Conservation (phyloP, 306 rosid genomes). For the Begonia peltatifolia region DNA sequence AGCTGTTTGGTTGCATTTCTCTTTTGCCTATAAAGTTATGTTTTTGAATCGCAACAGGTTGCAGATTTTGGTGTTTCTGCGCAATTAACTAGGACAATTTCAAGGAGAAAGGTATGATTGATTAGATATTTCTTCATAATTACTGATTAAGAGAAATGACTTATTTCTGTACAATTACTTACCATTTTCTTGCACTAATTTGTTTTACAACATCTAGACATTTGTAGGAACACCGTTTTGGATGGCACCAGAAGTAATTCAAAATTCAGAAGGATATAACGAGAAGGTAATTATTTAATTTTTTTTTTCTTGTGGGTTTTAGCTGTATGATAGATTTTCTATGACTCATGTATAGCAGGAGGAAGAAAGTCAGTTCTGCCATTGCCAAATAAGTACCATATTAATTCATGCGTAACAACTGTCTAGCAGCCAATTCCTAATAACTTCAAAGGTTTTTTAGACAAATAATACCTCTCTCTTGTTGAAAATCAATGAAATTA, state of each 20-base stretch:
- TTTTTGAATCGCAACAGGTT: slow-evolving; percentile 45
- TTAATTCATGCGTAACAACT: too few species aligned
- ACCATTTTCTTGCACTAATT: slow-evolving; percentile 27
- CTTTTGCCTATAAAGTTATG: slow-evolving; percentile 13
- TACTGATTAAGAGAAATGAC: not conserved
- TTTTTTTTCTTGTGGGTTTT: not conserved
- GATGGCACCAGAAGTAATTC: slow-evolving; percentile 99
- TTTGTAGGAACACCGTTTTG: slow-evolving; percentile 99
- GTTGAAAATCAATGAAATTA: too few species aligned
- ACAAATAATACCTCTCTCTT: too few species aligned
- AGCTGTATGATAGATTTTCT: not conserved
- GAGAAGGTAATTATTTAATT: slow-evolving; percentile 59
- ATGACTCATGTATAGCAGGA: too few species aligned
- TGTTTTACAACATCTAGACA: slow-evolving; percentile 49
- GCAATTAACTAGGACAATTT: slow-evolving; percentile 90
- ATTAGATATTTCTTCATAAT: not conserved
- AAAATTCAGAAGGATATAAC: slow-evolving; percentile 87
- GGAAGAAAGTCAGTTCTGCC: too few species aligned
- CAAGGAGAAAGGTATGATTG: slow-evolving; percentile 79
- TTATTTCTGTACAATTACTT: slow-evolving; percentile 2
- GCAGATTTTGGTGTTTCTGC: slow-evolving; percentile 99
- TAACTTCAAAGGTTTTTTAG: too few species aligned
- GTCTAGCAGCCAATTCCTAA: too few species aligned
- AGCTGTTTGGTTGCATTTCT: slow-evolving; percentile 17
- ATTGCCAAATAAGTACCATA: too few species aligned